Evolutionary conservation across 2,329 filamentous ascomycete species (phyloP).

Genomic region (Phaeosphaeria sp.): DNA sequence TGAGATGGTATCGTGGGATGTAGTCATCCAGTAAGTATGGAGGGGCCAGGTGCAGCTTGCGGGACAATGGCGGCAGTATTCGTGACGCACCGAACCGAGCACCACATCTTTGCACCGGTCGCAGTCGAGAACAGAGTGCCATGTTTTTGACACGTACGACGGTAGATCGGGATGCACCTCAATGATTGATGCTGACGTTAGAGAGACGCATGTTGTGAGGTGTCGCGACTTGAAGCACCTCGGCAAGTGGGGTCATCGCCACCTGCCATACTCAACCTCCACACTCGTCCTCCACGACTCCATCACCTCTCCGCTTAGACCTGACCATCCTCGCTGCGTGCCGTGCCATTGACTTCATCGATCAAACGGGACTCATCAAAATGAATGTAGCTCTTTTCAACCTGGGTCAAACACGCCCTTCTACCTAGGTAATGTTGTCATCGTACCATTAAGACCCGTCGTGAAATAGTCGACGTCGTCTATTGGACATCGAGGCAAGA

Average conservation of each 20-base stretch:
- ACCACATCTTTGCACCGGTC: slow-evolving; percentile 12
- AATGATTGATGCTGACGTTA: too few relatives aligned
- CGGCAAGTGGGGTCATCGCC: neutral
- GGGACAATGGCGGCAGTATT: slow-evolving; percentile 14
- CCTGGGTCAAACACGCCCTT: too few relatives aligned
- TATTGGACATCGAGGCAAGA: neutral
- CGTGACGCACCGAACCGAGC: neutral
- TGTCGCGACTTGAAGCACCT: neutral
- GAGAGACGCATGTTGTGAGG: neutral
- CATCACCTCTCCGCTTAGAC: neutral
- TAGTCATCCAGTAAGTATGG: slow-evolving; percentile 78
- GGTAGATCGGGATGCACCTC: neutral
- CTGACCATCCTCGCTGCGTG: neutral
- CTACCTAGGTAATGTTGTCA: too few relatives aligned
- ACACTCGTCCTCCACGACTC: neutral
- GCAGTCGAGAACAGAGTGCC: slow-evolving; percentile 15
- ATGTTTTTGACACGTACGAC: slow-evolving; percentile 12
- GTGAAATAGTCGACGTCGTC: neutral
- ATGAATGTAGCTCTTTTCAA: too few relatives aligned
- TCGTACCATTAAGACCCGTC: neutral
- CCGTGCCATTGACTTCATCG: neutral
- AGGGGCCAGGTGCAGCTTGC: slow-evolving; percentile 60
- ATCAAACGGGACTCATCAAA: too few relatives aligned
- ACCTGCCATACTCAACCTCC: neutral
- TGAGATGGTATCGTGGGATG: slow-evolving; percentile 72